Conservation (phyloP, 2,329 filamentous ascomycete genomes). For the Reticulascus tulasneorum region DNA sequence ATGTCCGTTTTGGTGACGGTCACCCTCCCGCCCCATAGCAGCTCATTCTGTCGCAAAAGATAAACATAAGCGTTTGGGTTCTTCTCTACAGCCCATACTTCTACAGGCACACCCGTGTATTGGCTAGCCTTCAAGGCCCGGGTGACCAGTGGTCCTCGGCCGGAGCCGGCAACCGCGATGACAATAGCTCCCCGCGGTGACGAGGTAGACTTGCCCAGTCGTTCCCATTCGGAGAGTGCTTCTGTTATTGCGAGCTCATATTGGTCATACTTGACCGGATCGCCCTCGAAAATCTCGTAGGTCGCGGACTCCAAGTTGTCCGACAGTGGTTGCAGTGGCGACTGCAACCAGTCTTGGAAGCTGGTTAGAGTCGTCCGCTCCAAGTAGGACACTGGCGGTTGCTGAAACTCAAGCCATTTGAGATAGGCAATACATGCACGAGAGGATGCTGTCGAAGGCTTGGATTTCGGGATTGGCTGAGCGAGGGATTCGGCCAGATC, state of each 20-base stretch:
- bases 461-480: conserved; percentile 42
- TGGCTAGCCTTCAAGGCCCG: conserved; percentile 78
- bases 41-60: conserved; percentile 79
- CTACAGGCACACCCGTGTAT: conserved; percentile 70
- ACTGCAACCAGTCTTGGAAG: conserved; percentile 92
- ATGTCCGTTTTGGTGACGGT: conserved; percentile 95
- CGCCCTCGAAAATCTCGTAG: conserved; percentile 97
- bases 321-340: conserved; percentile 86
- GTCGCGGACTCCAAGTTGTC: conserved; percentile 97
- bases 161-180: conserved; percentile 88
- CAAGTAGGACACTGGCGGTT: conserved; percentile 56
- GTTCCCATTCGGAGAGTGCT: conserved; percentile 76
- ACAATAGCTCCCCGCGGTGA: conserved; percentile 69
- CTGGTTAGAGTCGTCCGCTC: conserved; percentile 50
- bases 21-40: conserved; percentile 74
- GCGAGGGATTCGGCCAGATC: conserved; percentile 62
- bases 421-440: conserved; percentile 69
- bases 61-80: conserved; percentile 97
- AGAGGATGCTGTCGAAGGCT: conserved; percentile 22
- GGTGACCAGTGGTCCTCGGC: conserved; percentile 86
- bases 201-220: conserved; percentile 68
- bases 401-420: conserved; percentile 76
- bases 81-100: conserved; percentile 93
- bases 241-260: conserved; percentile 83
- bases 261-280: conserved; percentile 96